phyloP scores from a whole-genome alignment of 2,329 filamentous ascomycete species.

The Cladosporium sp. region DNA sequence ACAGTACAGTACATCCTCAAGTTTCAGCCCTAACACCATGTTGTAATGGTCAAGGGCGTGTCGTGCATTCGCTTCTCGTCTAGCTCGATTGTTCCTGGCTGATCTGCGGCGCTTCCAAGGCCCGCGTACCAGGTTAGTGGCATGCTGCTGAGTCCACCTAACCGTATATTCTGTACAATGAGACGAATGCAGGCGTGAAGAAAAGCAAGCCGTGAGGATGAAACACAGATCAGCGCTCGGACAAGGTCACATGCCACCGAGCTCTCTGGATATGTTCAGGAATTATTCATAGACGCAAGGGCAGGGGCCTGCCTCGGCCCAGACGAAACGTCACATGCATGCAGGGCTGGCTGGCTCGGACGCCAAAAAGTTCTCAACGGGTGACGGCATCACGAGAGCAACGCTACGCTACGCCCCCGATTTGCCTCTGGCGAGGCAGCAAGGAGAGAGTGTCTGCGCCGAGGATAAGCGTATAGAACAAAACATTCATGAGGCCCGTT shows the following conservation, averaged over 20 bases:
- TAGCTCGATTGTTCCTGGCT: background rate
- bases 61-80: background rate
- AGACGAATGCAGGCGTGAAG: background rate
- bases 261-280: background rate
- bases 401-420: background rate
- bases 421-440: background rate
- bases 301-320: conserved; percentile 10
- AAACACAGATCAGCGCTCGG: background rate
- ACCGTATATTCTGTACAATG: background rate
- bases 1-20: background rate
- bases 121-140: conserved; percentile 7
- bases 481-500: background rate
- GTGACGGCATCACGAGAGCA: conserved; percentile 7
- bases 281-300: background rate
- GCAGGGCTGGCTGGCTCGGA: background rate
- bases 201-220: background rate
- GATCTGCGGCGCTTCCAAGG: conserved; percentile 1
- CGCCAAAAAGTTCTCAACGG: conserved; percentile 4
- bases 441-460: background rate
- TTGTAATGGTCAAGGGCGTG: background rate
- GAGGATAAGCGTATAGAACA: background rate
- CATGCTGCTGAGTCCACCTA: background rate
- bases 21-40: background rate
- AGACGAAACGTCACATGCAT: conserved; percentile 6
- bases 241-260: background rate